These are phyloP conservation scores for Rhamnella rubrinervis DNA, from an alignment of 331 rosid genomes.

Conservation along the genomic window DNA sequence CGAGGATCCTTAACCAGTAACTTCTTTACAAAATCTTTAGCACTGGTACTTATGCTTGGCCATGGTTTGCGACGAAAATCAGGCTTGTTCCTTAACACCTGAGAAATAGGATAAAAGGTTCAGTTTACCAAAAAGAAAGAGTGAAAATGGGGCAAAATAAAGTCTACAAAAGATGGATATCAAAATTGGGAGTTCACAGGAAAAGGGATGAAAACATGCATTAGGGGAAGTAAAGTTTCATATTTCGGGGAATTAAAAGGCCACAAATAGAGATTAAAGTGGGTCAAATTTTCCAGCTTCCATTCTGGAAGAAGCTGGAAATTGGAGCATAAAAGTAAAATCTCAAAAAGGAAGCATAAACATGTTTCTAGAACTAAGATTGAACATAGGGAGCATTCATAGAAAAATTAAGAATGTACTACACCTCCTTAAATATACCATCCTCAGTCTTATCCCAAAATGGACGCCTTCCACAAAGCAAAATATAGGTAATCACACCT, in stretches of 20 bases:
- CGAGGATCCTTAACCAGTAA: slow-evolving; percentile 94
- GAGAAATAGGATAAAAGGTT: slow-evolving; percentile 14
- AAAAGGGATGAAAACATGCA: background rate
- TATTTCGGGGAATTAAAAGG: background rate
- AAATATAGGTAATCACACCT: slow-evolving; percentile 95
- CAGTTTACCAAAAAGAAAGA: slow-evolving; percentile 4
- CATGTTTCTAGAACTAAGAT: no score
- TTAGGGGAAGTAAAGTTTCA: background rate
- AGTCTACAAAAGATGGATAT: background rate
- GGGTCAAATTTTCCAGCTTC: background rate
- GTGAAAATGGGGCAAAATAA: background rate
- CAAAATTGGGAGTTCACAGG: background rate
- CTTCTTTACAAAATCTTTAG: slow-evolving; percentile 93
- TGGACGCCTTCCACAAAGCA: slow-evolving; percentile 97
- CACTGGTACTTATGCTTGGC: slow-evolving; percentile 75
- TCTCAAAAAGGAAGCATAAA: no score
- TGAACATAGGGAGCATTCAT: background rate
- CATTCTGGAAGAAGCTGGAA: no score
- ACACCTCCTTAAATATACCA: slow-evolving; percentile 99
- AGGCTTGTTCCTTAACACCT: slow-evolving; percentile 93
- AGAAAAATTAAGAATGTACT: slow-evolving; percentile 24
- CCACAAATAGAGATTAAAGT: slow-evolving; percentile 2
- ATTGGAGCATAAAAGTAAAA: no score
- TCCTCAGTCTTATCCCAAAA: slow-evolving; percentile 99
- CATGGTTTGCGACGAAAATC: slow-evolving; percentile 98